These are phyloP conservation scores for Leccinum angustisporum DNA, from an alignment of 1,284 basidiomycete genomes.

Conservation along the genomic window DNA sequence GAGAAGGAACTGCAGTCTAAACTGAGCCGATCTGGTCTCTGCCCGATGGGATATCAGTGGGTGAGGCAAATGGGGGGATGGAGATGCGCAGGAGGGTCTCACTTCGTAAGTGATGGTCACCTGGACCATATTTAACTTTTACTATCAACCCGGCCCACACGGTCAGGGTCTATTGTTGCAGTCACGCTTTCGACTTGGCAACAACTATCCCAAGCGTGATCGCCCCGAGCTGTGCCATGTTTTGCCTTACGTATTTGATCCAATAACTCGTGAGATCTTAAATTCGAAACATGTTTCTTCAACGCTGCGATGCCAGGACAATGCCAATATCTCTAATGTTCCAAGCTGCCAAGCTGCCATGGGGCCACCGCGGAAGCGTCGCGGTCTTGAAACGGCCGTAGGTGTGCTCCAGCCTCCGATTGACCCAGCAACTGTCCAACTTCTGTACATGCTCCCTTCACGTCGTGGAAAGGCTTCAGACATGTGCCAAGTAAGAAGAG, in stretches of 20 bases:
- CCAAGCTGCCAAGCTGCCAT: not conserved
- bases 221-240: not conserved
- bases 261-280: not conserved
- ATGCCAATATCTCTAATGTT: not conserved
- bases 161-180: not conserved
- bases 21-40: conserved; percentile 48
- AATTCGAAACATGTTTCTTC: not conserved
- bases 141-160: not conserved
- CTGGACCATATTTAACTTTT: conserved; percentile 7
- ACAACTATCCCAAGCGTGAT: not conserved
- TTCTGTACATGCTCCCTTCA: not conserved
- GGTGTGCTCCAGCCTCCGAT: no score
- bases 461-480: not conserved
- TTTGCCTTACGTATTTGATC: not conserved
- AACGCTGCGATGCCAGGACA: no score
- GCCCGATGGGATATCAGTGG: conserved; percentile 53
- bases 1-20: conserved; percentile 42
- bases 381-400: not conserved
- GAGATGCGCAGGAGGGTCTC: conserved; percentile 54
- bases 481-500: not conserved
- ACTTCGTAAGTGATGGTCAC: conserved; percentile 38
- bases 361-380: not conserved
- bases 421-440: not conserved
- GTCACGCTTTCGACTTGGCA: not conserved
- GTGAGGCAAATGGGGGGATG: conserved; percentile 46